Evolutionary conservation across 805 yeast genomes (phyloP).

Genomic region (Yarrowia bubula): DNA sequence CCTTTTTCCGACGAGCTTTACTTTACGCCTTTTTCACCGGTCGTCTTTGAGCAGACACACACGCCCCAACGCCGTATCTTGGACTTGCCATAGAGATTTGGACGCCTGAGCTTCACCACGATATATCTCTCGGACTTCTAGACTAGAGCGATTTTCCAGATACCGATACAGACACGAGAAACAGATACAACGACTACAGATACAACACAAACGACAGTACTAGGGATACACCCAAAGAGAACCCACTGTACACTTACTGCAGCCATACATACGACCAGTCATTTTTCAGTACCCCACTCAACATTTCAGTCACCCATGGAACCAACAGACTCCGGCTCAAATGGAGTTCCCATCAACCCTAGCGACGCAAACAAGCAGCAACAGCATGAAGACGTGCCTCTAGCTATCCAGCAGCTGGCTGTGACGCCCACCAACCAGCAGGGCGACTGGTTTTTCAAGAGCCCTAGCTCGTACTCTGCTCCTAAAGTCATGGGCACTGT

Average conservation of each 20-base stretch:
- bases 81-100: too few species aligned
- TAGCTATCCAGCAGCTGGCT: constrained; percentile 13
- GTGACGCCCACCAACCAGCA: constrained; percentile 22
- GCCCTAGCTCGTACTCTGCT: background rate
- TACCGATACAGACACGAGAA: background rate
- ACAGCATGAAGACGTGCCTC: background rate
- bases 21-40: too few species aligned
- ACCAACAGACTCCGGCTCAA: too few species aligned
- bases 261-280: background rate
- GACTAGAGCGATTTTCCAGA: background rate
- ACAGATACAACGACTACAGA: background rate
- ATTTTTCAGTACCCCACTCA: background rate
- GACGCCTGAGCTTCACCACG: too few species aligned
- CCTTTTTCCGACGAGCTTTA: background rate
- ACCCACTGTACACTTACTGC: background rate
- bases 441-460: constrained; percentile 16
- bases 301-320: background rate
- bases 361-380: background rate
- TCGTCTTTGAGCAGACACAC: too few species aligned
- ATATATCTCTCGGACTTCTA: too few species aligned
- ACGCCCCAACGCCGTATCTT: too few species aligned
- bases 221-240: too few species aligned
- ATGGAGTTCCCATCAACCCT: too few species aligned
- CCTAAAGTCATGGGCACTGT: constrained; percentile 6
- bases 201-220: background rate